Evolutionary conservation across 2,329 filamentous ascomycete species (phyloP).

Genomic region (Alternaria ethzedia): DNA sequence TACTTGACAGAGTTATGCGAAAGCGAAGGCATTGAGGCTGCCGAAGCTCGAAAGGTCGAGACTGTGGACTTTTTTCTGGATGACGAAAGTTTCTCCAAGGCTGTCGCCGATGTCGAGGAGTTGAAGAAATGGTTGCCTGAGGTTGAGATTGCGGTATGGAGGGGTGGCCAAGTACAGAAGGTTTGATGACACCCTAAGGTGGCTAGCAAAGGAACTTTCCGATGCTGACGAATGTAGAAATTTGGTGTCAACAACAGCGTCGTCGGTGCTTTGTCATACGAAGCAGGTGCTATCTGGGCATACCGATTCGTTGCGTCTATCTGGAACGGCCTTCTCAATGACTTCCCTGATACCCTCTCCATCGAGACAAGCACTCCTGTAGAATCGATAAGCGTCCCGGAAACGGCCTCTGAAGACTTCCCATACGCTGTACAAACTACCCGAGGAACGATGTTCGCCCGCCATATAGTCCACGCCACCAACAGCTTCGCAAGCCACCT

Average conservation of each 20-base stretch:
- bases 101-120: not conserved
- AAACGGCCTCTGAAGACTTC: conserved; percentile 44
- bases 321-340: conserved; percentile 5
- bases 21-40: conserved; percentile 9
- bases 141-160: not conserved
- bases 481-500: conserved; percentile 62
- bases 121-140: conserved; percentile 1
- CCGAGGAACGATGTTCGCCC: conserved; percentile 54
- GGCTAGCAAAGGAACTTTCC: not conserved
- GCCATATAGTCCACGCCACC: conserved; percentile 64
- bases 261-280: conserved; percentile 29
- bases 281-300: conserved; percentile 38
- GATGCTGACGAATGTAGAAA: conserved; percentile 1
- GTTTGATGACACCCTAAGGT: not conserved
- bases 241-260: conserved; percentile 16
- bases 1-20: conserved; percentile 7
- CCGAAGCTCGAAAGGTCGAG: conserved; percentile 15
- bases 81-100: conserved; percentile 3
- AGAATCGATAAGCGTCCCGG: conserved; percentile 28
- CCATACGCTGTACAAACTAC: conserved; percentile 51
- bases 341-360: conserved; percentile 15
- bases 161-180: not conserved
- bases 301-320: conserved; percentile 21
- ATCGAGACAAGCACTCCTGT: conserved; percentile 5
- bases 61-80: conserved; percentile 16